Evolutionary conservation across 2,329 filamentous ascomycete genomes (phyloP).

Genomic region (Gremmenia infestans): DNA sequence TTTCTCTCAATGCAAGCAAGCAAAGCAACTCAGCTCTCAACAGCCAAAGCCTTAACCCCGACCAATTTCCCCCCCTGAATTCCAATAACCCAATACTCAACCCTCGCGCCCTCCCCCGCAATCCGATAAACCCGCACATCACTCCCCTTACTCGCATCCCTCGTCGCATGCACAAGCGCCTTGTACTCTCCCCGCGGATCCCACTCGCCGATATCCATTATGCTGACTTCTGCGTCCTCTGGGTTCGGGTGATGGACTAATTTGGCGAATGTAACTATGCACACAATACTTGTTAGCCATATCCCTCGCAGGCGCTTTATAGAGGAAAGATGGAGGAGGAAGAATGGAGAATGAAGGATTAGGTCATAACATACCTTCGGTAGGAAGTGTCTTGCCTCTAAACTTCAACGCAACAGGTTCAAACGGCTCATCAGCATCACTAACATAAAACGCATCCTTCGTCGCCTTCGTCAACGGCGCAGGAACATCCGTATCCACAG

Average conservation of each 20-base stretch:
- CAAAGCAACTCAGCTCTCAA: slow-evolving; percentile 55
- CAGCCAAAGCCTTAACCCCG: slow-evolving; percentile 70
- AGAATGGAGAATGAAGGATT: not conserved
- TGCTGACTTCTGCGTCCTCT: slow-evolving; percentile 54
- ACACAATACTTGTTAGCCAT: slow-evolving; percentile 1
- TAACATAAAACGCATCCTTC: slow-evolving; percentile 63
- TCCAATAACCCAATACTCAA: slow-evolving; percentile 76
- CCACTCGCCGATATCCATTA: slow-evolving; percentile 66
- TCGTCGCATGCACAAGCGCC: slow-evolving; percentile 63
- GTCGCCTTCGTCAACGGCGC: slow-evolving; percentile 46
- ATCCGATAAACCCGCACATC: slow-evolving; percentile 75
- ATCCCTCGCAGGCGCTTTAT: not conserved
- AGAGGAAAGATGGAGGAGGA: not conserved
- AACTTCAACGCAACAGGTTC: slow-evolving; percentile 67
- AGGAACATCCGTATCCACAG: slow-evolving; percentile 55
- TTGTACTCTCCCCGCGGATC: slow-evolving; percentile 67
- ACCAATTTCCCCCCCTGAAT: slow-evolving; percentile 60
- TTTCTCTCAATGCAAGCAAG: no score
- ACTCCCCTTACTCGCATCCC: slow-evolving; percentile 53
- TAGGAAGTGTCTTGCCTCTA: slow-evolving; percentile 49
- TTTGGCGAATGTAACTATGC: slow-evolving; percentile 61
- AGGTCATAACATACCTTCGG: slow-evolving; percentile 47
- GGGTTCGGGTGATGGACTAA: slow-evolving; percentile 57
- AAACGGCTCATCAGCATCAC: slow-evolving; percentile 83
- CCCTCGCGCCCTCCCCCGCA: slow-evolving; percentile 53